Base-by-base conservation (phyloP, 768 basidiomycete genomes). In the Boletus edulis region DNA sequence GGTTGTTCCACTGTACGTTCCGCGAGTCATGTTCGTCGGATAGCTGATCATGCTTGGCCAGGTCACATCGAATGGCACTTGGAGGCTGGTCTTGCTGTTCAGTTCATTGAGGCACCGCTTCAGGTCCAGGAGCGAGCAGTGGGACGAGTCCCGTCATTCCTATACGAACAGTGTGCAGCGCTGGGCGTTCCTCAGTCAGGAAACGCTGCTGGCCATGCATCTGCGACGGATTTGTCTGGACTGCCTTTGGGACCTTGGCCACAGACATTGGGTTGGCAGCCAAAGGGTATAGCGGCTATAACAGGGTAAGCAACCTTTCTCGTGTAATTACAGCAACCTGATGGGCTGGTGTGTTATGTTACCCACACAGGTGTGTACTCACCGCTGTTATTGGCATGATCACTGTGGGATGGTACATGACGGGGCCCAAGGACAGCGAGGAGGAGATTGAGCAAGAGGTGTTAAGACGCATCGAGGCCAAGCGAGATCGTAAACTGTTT, bases 61-160 rank as follows among this genome's bases (percentile, higher is more conserved):
- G 86, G 87, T 68, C 89, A 91, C 71, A 88, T 89, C 60, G 88
- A 91, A 67, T 94, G 91, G 90, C 91, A 94, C 70, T 73, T 94
- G 5, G 81, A 89, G 72, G 75, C 77, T 50, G 96, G 96, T 11
- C 84, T 99, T 34, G 95, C 93, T 0, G 79, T 90, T 38, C 84
- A 88, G 62, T 79, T 99, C 64, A 75, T 98, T 70, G 87, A 89
- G 63, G 92, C 94, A 8, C 92, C 94, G 0, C 72, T 86, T 7
- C 62, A 79, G 46, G 80, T 82, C 4, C 93, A 96, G 67, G 68
- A 83, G 60, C 74, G 75, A n/a, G 60, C 66, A 9, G 70, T 70
- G 44, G 69, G 60, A 18, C 71, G 55, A 15, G 67, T 87, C 27
- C 93, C 94, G 0, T 76, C 81, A 11, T 69, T 61, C 38, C 59